Base-by-base conservation (phyloP, 805 yeast species). In the Candida golubevii region DNA sequence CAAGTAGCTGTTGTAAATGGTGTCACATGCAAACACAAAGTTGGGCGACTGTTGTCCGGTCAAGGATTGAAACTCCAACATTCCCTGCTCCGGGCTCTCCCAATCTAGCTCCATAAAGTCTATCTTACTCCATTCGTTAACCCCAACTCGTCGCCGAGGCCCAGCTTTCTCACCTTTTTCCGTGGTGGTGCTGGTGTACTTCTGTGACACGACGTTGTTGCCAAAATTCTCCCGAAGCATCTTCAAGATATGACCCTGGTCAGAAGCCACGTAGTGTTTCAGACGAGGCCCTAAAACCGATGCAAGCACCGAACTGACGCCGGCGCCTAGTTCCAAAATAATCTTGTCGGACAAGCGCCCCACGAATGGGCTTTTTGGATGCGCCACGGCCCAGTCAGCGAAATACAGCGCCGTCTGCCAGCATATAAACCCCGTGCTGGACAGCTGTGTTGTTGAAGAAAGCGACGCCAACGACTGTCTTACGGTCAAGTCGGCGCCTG, bases 391-490 rank as follows among this genome's bases (percentile, higher is more conserved):
- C 88, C 88, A 83, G 35, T 79, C 74, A 1, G 71, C 70, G 33
- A 83, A 63, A 2, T 66, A 55, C 2, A 72, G 68, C 1, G 80
- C 68, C 1, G 79, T 65, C 35, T 66, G 64, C 89, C 89, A 83
- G 33, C 82, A 65, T 4, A 82, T 74, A 47, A 77, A 83, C 10
- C 89, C 89, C 0, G 88, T 82, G 5, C 83, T 74, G 14, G 75
- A 67, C 12, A 62, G 34, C 26, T 66, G 57, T 0, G 57, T 53
- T 26, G 61, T 58, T 2, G 72, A 67, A 9, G 67, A 56, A 26
- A 67, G 55, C 10, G 60, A 58, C 7, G 68, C 50, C 8, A 66
- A 51, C 11, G 72, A 66, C 47, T 71, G 75, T 11, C 54, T 44
- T 8, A 71, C 61, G 13, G 39, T 43, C 26, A 71, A 46, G 28